phyloP scores from a whole-genome alignment of 176 grass and related monocot species.

The Microstegium vimineum region DNA sequence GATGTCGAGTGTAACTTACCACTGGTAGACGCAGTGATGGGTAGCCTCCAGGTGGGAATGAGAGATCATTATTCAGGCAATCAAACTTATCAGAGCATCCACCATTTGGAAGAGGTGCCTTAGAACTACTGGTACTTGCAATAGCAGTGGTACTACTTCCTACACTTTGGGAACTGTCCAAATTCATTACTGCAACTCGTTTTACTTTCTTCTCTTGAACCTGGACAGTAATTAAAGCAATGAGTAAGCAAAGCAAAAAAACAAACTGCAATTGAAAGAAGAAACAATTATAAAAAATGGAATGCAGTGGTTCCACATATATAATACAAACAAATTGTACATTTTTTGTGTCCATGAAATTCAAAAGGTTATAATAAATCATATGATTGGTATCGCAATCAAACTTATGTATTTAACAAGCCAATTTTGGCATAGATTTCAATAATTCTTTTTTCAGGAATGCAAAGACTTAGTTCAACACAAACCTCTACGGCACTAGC shows the following conservation, averaged over 20 bases:
- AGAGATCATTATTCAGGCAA: slow-evolving; percentile 28
- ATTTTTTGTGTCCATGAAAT: background rate
- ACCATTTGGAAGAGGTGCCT: slow-evolving; percentile 63
- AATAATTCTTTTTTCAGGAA: background rate
- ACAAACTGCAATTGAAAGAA: background rate
- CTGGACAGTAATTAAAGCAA: slow-evolving; percentile 37
- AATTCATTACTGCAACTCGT: slow-evolving; percentile 68
- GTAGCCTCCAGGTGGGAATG: slow-evolving; percentile 70
- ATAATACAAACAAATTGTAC: background rate
- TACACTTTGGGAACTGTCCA: slow-evolving; percentile 47
- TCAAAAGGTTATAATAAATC: background rate
- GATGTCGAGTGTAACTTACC: slow-evolving; percentile 57
- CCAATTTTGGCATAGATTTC: background rate
- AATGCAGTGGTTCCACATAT: background rate
- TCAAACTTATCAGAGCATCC: slow-evolving; percentile 38
- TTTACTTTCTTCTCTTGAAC: slow-evolving; percentile 95
- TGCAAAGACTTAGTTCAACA: background rate
- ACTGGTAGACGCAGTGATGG: slow-evolving; percentile 72
- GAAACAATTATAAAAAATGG: background rate
- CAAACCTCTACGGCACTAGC: background rate
- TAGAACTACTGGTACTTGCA: slow-evolving; percentile 44
- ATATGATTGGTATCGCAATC: background rate
- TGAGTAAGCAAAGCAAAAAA: background rate
- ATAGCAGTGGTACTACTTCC: slow-evolving; percentile 36
- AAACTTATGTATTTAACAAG: background rate